Evolutionary conservation across 495 filamentous ascomycete species (phyloP).

Genomic region (Xylaria venustula): DNA sequence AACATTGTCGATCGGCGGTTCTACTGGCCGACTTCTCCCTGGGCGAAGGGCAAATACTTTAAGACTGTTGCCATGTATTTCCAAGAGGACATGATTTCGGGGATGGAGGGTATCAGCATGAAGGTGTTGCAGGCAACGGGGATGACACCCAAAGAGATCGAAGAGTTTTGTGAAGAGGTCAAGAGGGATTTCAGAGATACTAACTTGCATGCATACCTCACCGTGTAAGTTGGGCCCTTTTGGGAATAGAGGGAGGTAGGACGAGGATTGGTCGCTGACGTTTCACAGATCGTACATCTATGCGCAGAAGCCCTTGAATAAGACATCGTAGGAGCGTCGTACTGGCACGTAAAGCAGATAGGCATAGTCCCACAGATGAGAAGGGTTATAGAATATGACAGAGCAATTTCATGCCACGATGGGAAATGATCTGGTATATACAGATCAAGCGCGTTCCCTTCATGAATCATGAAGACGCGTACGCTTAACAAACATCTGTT

Average conservation of each 20-base stretch:
- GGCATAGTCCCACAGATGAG: no score
- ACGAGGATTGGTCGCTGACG: neutral
- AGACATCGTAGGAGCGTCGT: neutral
- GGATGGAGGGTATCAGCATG: conserved; percentile 28
- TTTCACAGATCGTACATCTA: conserved; percentile 7
- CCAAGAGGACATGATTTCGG: conserved; percentile 26
- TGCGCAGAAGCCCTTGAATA: conserved; percentile 6
- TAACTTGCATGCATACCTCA: conserved; percentile 29
- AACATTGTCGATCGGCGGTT: conserved; percentile 26
- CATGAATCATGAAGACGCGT: no score
- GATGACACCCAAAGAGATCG: conserved; percentile 23
- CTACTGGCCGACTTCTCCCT: conserved; percentile 33
- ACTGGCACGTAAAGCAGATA: no score
- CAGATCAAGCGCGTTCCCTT: no score
- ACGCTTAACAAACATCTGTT: no score
- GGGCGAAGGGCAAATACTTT: conserved; percentile 31
- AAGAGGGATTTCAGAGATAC: conserved; percentile 25
- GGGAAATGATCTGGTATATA: no score
- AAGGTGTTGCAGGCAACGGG: conserved; percentile 27
- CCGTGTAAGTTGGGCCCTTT: conserved; percentile 23
- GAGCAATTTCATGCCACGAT: no score
- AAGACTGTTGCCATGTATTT: conserved; percentile 31
- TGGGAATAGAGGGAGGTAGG: no score
- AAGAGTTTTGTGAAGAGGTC: conserved; percentile 27
- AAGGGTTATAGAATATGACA: no score